These are phyloP conservation scores for Elaeis guineensis DNA, from an alignment of 176 grass and related monocot species.

Conservation along the genomic window DNA sequence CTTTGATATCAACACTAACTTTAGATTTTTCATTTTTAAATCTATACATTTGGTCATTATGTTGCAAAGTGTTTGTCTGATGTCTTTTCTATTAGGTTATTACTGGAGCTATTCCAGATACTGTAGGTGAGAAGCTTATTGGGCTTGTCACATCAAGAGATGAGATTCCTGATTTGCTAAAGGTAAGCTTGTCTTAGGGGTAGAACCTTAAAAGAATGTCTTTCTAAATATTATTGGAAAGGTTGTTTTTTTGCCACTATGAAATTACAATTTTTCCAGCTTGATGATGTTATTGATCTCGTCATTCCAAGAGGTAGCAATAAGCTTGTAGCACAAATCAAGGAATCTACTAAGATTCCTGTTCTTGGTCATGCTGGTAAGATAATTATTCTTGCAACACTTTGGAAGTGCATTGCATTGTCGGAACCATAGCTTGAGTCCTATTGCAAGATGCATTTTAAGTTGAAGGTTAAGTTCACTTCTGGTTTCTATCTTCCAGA, in stretches of 20 bases:
- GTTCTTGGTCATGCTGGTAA: constrained; percentile 95
- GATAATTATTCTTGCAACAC: not conserved
- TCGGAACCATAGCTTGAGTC: no score
- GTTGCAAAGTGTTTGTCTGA: constrained; percentile 4
- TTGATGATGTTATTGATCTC: constrained; percentile 98
- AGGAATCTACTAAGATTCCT: constrained; percentile 89
- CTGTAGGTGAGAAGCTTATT: constrained; percentile 78
- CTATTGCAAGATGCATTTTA: no score
- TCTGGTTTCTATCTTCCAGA: constrained; percentile 35
- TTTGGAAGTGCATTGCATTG: no score
- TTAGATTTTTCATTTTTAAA: no score
- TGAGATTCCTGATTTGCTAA: constrained; percentile 85
- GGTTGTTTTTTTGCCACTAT: no score
- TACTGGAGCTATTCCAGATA: constrained; percentile 62
- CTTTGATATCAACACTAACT: no score
- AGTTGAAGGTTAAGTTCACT: constrained; percentile 7
- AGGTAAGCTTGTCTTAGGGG: constrained; percentile 32
- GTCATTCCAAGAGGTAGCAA: constrained; percentile 99
- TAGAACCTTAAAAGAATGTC: no score
- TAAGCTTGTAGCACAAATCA: constrained; percentile 93
- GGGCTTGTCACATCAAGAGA: constrained; percentile 87
- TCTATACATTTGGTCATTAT: not conserved
- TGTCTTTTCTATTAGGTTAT: constrained; percentile 46
- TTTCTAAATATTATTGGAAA: no score
- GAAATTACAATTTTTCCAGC: constrained; percentile 39